These are phyloP conservation scores for Candida neerlandica DNA, from an alignment of 1,139 yeast species.

Conservation along the genomic window DNA sequence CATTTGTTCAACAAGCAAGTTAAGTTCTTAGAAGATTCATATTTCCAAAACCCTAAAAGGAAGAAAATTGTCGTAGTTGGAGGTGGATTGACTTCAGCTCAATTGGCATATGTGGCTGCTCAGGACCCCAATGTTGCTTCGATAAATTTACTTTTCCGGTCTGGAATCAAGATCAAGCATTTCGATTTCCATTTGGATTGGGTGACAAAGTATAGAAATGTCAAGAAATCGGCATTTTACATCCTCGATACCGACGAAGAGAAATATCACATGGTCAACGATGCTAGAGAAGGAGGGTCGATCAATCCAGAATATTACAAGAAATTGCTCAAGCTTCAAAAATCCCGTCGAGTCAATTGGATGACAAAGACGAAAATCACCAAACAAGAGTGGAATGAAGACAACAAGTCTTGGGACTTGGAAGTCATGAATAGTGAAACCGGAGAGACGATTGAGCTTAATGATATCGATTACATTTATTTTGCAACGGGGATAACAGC, in stretches of 20 bases:
- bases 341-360: slow-evolving; percentile 29
- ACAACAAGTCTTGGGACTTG: slow-evolving; percentile 22
- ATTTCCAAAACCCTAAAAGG: slow-evolving; percentile 12
- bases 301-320: slow-evolving; percentile 50
- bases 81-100: slow-evolving; percentile 54
- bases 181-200: slow-evolving; percentile 55
- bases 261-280: slow-evolving; percentile 40
- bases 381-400: slow-evolving; percentile 24
- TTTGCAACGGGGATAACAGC: slow-evolving; percentile 49
- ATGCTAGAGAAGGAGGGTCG: slow-evolving; percentile 52
- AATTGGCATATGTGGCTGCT: slow-evolving; percentile 45
- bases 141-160: slow-evolving; percentile 40
- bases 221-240: slow-evolving; percentile 46
- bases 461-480: slow-evolving; percentile 36
- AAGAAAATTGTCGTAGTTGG: slow-evolving; percentile 44
- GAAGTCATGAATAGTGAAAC: slow-evolving; percentile 14
- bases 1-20: slow-evolving; percentile 37
- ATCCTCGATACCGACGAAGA: slow-evolving; percentile 47
- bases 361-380: slow-evolving; percentile 27
- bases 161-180: slow-evolving; percentile 47
- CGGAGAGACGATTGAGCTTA: slow-evolving; percentile 9
- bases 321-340: slow-evolving; percentile 31
- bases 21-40: slow-evolving; percentile 22
- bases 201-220: slow-evolving; percentile 53
- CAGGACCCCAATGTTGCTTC: slow-evolving; percentile 28